Evolutionary conservation across 768 basidiomycete species (phyloP).

Genomic region (Xerocomellus dryophilus): DNA sequence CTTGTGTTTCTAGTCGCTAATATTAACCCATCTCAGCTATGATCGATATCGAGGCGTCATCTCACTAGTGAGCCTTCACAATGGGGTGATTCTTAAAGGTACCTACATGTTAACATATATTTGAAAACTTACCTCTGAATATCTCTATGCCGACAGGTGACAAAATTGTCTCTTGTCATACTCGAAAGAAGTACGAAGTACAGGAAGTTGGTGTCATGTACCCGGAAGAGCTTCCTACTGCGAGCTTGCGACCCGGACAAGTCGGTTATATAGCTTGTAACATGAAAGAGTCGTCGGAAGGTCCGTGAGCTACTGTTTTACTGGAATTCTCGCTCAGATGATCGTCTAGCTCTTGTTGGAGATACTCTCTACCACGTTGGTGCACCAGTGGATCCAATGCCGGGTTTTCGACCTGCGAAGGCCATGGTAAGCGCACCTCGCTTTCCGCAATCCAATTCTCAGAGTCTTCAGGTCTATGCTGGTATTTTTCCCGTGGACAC

Average conservation of each 20-base stretch:
- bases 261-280: conserved; percentile 91
- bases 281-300: conserved; percentile 96
- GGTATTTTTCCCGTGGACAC: conserved; percentile 93
- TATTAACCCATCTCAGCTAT: conserved; percentile 52
- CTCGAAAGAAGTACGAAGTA: conserved; percentile 86
- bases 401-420: conserved; percentile 88
- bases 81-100: conserved; percentile 83
- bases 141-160: conserved; percentile 56
- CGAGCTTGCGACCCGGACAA: conserved; percentile 68
- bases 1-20: background rate
- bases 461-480: conserved; percentile 70
- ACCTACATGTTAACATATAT: background rate
- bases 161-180: conserved; percentile 81
- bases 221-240: conserved; percentile 81
- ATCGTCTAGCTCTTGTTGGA: conserved; percentile 75
- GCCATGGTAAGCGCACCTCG: conserved; percentile 66
- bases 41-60: conserved; percentile 96
- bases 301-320: conserved; percentile 36
- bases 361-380: conserved; percentile 86
- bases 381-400: conserved; percentile 73
- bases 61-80: conserved; percentile 78
- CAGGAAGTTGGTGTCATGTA: conserved; percentile 86
- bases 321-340: background rate
- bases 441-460: background rate
- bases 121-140: background rate